Base-by-base conservation (phyloP, 805 yeast species). In the Saccharomycopsis selenospora region DNA sequence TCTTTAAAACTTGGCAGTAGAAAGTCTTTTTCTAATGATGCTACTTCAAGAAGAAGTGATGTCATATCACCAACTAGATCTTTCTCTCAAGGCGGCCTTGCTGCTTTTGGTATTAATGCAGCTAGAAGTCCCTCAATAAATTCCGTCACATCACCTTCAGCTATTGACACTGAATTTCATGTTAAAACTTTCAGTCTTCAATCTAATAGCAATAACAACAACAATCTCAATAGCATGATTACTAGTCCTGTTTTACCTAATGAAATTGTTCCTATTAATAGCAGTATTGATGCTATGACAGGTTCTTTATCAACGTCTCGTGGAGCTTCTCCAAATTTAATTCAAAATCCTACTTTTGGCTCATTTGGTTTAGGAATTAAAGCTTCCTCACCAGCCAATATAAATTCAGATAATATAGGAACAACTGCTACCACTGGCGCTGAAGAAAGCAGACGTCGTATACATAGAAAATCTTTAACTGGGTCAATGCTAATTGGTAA, bases 401-500 rank as follows among this genome's bases (percentile, higher is more conserved):
- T 18, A 11, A 14, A 27, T 18, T 4, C 14, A 20, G 29, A n/a
- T 28, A n/a, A 26, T 20, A 33, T 5, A 33, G 38, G 20, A 14
- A 33, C 10, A 33, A 33, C 38, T 6, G 38, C 38, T 14, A 33
- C 18, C 4, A 14, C 4, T 33, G 10, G 18, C 18, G 6, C 17
- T 29, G 40, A 46, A 17, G 13, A 47, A 17, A 24, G 23, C 28
- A 42, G 41, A 42, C 43, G 42, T 22, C 48, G 36, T 25, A 7
- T 30, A 10, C 47, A 53, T 13, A 30, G 56, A 24, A 26, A 50
- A 40, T 53, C 56, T 27, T 14, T 53, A 13, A 50, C 68, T 28
- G 75, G 75, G 4, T 69, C 70, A 17, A 56, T 63, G 28, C 57
- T 70, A 11, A 57, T 68, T 52, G 64, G 67, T n/a, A 69, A 67